Conservation (phyloP, 148 eudicot species). For the Diospyros kaki region DNA sequence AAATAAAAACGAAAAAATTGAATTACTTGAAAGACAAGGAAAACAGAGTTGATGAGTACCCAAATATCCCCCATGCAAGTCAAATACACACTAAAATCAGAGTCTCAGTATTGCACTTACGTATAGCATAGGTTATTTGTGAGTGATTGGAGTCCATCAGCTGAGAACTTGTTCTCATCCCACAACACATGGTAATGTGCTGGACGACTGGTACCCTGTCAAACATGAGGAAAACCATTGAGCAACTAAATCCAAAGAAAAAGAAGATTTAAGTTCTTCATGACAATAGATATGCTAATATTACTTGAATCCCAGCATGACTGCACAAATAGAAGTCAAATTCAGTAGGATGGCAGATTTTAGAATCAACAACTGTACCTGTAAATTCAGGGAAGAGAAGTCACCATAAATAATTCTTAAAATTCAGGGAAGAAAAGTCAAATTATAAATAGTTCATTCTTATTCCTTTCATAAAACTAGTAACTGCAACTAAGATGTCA, state of each 20-base stretch:
- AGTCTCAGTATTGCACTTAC: slow-evolving; percentile 26
- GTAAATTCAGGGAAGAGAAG: slow-evolving; percentile 5
- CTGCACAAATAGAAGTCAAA: slow-evolving; percentile 96
- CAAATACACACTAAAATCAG: not conserved
- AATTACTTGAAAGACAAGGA: not conserved
- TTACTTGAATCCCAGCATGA: slow-evolving; percentile 93
- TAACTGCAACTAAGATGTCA: not conserved
- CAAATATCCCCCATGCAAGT: not conserved
- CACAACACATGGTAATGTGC: slow-evolving; percentile 80
- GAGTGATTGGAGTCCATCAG: slow-evolving; percentile 63
- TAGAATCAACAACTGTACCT: slow-evolving; percentile 95
- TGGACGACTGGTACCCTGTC: slow-evolving; percentile 75
- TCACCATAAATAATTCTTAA: not conserved
- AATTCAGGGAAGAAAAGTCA: not conserved
- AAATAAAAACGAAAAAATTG: not conserved
- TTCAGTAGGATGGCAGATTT: slow-evolving; percentile 94
- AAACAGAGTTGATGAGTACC: not conserved
- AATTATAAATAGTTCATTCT: not conserved
- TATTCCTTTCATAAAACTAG: not conserved
- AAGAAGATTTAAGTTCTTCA: too few species aligned
- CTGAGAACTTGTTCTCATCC: slow-evolving; percentile 77
- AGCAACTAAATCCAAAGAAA: not conserved
- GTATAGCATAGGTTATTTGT: slow-evolving; percentile 74
- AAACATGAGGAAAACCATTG: slow-evolving; percentile 3
- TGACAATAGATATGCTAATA: slow-evolving; percentile 5